These are phyloP conservation scores for Globisporangium uncinulatum DNA, from an alignment of 352 stramenopile genomes.

Conservation along the genomic window DNA sequence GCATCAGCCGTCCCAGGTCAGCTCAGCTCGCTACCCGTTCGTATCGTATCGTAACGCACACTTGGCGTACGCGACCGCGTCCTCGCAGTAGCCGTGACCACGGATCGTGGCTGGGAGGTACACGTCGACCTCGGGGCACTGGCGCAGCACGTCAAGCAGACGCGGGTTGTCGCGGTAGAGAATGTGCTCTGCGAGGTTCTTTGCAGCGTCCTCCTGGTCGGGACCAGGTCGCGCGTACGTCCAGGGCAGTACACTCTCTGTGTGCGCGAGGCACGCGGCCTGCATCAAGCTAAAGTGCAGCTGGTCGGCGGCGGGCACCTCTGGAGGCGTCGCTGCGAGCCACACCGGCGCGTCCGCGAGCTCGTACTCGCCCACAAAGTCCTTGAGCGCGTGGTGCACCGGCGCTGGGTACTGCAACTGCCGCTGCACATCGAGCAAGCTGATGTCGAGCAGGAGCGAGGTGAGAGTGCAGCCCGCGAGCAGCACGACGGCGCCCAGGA, in stretches of 20 bases:
- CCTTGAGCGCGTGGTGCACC: neutral
- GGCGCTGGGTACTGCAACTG: too few relatives aligned
- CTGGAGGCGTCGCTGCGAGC: neutral
- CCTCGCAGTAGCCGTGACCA: slow-evolving; percentile 61
- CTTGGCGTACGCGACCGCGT: slow-evolving; percentile 54
- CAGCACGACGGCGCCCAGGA: neutral
- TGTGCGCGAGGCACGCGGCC: slow-evolving; percentile 13
- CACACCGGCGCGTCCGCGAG: neutral
- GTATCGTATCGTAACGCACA: slow-evolving; percentile 22
- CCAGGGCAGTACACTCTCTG: slow-evolving; percentile 24
- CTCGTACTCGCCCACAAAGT: neutral
- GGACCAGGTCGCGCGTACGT: slow-evolving; percentile 4
- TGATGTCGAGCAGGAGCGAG: neutral
- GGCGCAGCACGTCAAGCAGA: slow-evolving; percentile 12
- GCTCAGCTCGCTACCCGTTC: too few relatives aligned
- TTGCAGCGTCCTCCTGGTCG: slow-evolving; percentile 3
- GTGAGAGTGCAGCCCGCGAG: neutral
- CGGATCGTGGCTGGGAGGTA: slow-evolving; percentile 33
- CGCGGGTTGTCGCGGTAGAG: slow-evolving; percentile 11
- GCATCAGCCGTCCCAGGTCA: neutral
- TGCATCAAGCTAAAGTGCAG: slow-evolving; percentile 25
- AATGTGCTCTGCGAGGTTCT: slow-evolving; percentile 38
- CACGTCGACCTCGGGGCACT: slow-evolving; percentile 60
- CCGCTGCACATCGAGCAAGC: neutral
- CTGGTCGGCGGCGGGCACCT: slow-evolving; percentile 9